Conservation (phyloP, 2,329 filamentous ascomycete genomes). For the Tricladium varicosporioides region DNA sequence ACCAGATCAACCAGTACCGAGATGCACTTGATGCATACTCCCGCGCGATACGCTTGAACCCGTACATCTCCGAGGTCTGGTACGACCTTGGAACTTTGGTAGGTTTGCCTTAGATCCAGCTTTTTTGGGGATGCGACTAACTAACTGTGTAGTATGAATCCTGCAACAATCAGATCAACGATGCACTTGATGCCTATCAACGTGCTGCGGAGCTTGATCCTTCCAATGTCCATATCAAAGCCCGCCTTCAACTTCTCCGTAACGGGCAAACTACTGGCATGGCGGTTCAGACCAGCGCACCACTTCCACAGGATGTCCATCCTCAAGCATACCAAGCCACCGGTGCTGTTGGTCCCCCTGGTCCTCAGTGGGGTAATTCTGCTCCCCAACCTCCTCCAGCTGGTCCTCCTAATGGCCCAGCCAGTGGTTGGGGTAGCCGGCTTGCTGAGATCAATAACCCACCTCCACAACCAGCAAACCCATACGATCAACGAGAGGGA, state of each 20-base stretch:
- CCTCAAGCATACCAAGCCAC: constrained; percentile 88
- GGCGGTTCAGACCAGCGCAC: constrained; percentile 69
- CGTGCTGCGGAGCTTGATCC: constrained; percentile 93
- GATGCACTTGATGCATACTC: constrained; percentile 98
- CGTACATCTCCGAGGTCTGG: constrained; percentile 99
- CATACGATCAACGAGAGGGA: constrained; percentile 76
- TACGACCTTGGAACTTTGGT: constrained; percentile 95
- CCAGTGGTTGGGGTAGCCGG: constrained; percentile 58
- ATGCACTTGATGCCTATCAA: constrained; percentile 93
- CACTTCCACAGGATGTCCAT: constrained; percentile 94
- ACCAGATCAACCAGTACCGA: constrained; percentile 99
- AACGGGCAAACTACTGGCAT: constrained; percentile 73
- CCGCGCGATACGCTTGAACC: constrained; percentile 91
- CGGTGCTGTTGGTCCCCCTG: constrained; percentile 78
- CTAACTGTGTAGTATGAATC: constrained; percentile 74
- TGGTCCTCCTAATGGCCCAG: constrained; percentile 35
- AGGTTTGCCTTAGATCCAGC: constrained; percentile 43
- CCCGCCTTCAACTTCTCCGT: constrained; percentile 83
- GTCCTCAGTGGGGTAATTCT: constrained; percentile 86
- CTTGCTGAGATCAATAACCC: constrained; percentile 79
- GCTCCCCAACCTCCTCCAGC: constrained; percentile 62
- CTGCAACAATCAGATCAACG: constrained; percentile 97
- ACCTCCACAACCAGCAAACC: constrained; percentile 73
- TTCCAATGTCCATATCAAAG: constrained; percentile 92
- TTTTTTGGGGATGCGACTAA: constrained; percentile 25